Percentiles rank a stretch among this genome's conserved stretches.
Evolutionary conservation across 257 asterid species (phyloP).

Genomic region (Leonotis leonurus): DNA sequence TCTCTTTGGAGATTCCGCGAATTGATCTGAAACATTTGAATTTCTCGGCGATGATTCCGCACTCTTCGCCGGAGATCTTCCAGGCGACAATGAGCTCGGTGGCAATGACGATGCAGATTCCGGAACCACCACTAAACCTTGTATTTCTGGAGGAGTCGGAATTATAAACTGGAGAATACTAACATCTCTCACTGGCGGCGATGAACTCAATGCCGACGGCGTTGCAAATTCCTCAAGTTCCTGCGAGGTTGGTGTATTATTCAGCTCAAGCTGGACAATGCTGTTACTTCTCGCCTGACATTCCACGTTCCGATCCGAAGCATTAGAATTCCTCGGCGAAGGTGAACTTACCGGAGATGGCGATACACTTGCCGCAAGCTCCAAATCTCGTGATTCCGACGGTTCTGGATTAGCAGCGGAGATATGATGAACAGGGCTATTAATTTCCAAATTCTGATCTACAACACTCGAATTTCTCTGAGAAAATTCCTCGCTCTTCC

Average conservation of each 20-base stretch:
- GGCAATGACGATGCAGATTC: background rate
- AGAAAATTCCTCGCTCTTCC: conserved; percentile 19
- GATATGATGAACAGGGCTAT: background rate
- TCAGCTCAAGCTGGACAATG: background rate
- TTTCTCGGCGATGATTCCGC: conserved; percentile 15
- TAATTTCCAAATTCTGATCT: conserved; percentile 1
- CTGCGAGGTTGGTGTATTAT: background rate
- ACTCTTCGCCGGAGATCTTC: background rate
- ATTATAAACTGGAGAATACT: background rate
- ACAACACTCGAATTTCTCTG: conserved; percentile 1
- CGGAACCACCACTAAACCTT: conserved; percentile 1
- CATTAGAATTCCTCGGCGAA: conserved; percentile 10
- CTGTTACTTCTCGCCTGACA: conserved; percentile 10
- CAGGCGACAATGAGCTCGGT: conserved; percentile 4
- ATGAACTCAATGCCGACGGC: conserved; percentile 1
- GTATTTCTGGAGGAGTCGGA: background rate
- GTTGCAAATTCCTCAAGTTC: background rate
- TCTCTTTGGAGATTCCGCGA: background rate
- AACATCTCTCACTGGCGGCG: background rate
- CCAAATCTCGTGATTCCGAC: background rate
- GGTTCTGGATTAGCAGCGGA: background rate
- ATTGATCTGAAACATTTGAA: conserved; percentile 13
- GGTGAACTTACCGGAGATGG: background rate
- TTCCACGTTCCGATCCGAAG: conserved; percentile 7
- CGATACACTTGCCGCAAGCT: background rate